A percentile compares a stretch with the other conserved stretches of the same genome.
These are phyloP conservation scores for Leptographium flavum DNA, from an alignment of 2,329 filamentous ascomycete species.

Conservation along the genomic window DNA sequence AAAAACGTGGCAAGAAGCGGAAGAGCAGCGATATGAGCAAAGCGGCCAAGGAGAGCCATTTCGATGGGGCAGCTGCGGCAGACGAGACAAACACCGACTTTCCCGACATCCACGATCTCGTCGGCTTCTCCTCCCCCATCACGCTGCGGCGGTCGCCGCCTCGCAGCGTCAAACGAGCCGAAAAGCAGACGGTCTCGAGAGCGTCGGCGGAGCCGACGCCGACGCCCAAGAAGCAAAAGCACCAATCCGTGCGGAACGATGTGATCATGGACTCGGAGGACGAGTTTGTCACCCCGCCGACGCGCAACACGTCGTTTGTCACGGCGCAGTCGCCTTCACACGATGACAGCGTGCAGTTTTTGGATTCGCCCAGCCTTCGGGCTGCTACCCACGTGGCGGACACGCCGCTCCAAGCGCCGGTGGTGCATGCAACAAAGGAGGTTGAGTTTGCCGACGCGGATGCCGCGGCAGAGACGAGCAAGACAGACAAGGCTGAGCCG, in stretches of 20 bases:
- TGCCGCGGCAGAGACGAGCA: too few species aligned
- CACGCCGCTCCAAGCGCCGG: conserved; percentile 1
- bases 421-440: neutral
- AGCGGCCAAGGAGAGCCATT: neutral
- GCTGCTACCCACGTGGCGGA: conserved; percentile 3
- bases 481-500: neutral
- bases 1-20: conserved; percentile 32
- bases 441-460: neutral
- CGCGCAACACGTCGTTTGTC: conserved; percentile 19
- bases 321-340: conserved; percentile 7
- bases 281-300: conserved; percentile 31
- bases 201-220: neutral
- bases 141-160: conserved; percentile 4
- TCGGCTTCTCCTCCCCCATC: conserved; percentile 20
- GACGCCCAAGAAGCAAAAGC: conserved; percentile 8
- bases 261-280: conserved; percentile 44
- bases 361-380: conserved; percentile 1
- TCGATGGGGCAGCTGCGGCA: conserved; percentile 12
- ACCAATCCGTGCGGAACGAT: conserved; percentile 11
- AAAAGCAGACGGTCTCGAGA: neutral
- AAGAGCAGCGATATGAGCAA: conserved; percentile 32
- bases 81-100: conserved; percentile 27
- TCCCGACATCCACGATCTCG: conserved; percentile 36
- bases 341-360: neutral
- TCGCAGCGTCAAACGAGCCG: neutral